Conservation (phyloP, 2,329 filamentous ascomycete genomes). For the Xenosphaeropsis pyriputrescens region DNA sequence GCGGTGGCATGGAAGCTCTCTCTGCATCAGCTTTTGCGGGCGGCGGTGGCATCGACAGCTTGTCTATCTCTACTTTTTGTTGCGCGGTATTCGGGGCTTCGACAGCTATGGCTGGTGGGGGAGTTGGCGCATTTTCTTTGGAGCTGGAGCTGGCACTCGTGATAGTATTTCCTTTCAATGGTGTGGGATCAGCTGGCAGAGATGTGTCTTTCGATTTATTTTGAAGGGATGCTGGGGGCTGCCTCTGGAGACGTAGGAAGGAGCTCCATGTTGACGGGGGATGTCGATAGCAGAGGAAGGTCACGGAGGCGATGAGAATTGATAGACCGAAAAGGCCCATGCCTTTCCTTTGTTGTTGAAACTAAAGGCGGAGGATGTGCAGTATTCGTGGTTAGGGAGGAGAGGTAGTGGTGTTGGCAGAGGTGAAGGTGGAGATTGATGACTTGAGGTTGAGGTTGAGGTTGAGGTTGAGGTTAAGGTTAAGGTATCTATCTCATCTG, state of each 20-base stretch:
- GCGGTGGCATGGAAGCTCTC: too few relatives aligned
- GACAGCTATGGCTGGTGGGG: too few relatives aligned
- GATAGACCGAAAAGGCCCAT: constrained; percentile 47
- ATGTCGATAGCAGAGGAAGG: constrained; percentile 39
- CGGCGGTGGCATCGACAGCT: too few relatives aligned
- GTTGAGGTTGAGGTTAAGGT: too few relatives aligned
- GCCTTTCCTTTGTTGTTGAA: constrained; percentile 1
- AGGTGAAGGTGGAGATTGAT: too few relatives aligned
- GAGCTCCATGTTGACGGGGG: constrained; percentile 32
- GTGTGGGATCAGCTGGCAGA: background rate
- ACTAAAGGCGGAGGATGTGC: too few relatives aligned
- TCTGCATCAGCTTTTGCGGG: constrained; percentile 2
- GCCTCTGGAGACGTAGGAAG: constrained; percentile 16
- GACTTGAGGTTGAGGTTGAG: too few relatives aligned
- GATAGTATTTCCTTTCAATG: background rate
- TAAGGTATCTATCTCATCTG: too few relatives aligned
- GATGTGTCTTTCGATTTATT: constrained; percentile 1
- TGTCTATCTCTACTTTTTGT: background rate
- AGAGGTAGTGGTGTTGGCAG: too few relatives aligned
- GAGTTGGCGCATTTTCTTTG: too few relatives aligned
- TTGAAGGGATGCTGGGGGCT: constrained; percentile 1
- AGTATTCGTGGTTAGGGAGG: too few relatives aligned
- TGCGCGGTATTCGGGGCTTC: background rate
- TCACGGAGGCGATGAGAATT: constrained; percentile 44
- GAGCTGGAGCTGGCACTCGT: background rate